Conservation (phyloP, 1,139 yeast species). For the Debaryomyces coudertii region DNA sequence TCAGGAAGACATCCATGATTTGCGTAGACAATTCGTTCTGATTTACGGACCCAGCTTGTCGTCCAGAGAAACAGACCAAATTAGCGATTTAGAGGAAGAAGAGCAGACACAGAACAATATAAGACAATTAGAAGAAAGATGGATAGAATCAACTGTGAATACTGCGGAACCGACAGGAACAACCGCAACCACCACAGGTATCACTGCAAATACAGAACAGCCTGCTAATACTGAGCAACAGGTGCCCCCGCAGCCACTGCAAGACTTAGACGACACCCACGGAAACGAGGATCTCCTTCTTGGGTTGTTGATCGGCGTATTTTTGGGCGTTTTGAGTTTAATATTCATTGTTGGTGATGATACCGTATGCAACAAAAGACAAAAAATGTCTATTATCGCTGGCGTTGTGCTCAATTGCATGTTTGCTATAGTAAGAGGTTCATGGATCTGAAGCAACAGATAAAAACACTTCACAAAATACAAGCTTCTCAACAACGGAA, state of each 20-base stretch:
- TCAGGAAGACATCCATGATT: constrained; percentile 69
- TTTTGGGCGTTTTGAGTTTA: constrained; percentile 63
- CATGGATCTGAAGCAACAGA: constrained; percentile 38
- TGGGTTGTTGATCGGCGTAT: constrained; percentile 65
- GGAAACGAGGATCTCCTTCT: constrained; percentile 63
- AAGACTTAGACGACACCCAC: constrained; percentile 37
- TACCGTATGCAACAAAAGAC: constrained; percentile 57
- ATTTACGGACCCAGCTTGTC: constrained; percentile 45
- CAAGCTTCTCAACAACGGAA: too few relatives aligned
- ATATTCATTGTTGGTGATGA: constrained; percentile 60
- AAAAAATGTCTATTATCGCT: constrained; percentile 62
- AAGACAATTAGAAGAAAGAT: constrained; percentile 78
- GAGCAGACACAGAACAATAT: constrained; percentile 42
- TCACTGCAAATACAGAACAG: constrained; percentile 12
- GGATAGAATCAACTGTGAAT: constrained; percentile 82
- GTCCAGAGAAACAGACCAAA: constrained; percentile 23
- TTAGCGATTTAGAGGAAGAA: constrained; percentile 46
- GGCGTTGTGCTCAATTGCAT: constrained; percentile 63
- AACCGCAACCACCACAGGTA: constrained; percentile 11
- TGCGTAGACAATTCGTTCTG: constrained; percentile 73
- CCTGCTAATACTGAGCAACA: constrained; percentile 11
- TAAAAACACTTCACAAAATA: too few relatives aligned
- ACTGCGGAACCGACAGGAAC: constrained; percentile 15
- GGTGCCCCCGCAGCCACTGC: constrained; percentile 27
- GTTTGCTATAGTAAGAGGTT: constrained; percentile 57